Evolutionary conservation across 228 moss, liverwort and hornwort genomes (phyloP), one percentile per base, ranked within the genome.

Genomic region (Sphagnum magellanicum): DNA sequence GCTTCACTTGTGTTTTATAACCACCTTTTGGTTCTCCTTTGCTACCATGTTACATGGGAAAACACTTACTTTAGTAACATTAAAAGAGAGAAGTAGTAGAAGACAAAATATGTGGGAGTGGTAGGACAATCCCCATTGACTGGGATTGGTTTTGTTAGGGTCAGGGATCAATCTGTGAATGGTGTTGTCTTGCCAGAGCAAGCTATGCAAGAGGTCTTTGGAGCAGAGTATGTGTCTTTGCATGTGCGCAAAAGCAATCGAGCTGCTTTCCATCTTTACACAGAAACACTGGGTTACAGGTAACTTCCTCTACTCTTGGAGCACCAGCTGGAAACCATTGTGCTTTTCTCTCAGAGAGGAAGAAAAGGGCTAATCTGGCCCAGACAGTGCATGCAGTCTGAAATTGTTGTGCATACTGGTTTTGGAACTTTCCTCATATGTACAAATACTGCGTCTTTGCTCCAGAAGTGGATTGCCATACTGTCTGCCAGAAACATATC

Each of bases 231-330:
- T 63, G 88, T 88, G 53, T 88, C 88, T 32, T 55, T 88, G 72
- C 88, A 88, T 49, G 88, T 88, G 60, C 78, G 88, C 8, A 88
- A 88, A 76, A 88, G 88, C 53, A 88, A 88, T 71, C 84, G 85
- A 11, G 88, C 88, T 32, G 88, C 88, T 50, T 88, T 88, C 47
- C 88, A 88, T 53, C 76, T 88, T 0, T 88, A 88, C 32, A 88
- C 85, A 10, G 82, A 88, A 72, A 88, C 88, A 4, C 52, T 88
- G 13, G 88, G 88, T 5, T 88, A 88, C 11, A 76, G 8, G 51
- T 50, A 16, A 32, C 32, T 32, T 32, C 32, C 32, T 32, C 32
- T 32, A 32, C 32, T 32, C 32, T 32, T 32, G 32, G 32, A 32
- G 32, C 3, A 32, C 32, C 32, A 32, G 17, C 32, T 32, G 32